These are phyloP conservation scores for Mortierella antarctica DNA, from an alignment of 192 early-diverging fungal genomes.

Conservation along the genomic window DNA sequence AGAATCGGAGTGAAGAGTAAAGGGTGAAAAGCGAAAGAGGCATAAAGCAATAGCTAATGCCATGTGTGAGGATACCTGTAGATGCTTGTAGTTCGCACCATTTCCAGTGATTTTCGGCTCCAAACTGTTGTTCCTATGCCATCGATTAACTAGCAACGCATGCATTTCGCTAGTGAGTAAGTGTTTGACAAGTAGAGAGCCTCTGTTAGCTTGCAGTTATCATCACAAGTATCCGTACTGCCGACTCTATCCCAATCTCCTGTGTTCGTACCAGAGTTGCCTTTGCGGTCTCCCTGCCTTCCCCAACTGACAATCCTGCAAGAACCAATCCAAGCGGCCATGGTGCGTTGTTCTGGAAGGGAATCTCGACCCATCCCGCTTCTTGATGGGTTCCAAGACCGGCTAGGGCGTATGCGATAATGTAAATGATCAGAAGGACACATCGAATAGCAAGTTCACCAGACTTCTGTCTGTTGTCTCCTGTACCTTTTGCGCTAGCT, in stretches of 20 bases:
- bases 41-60: neutral
- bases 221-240: neutral
- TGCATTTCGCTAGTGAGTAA: constrained; percentile 25
- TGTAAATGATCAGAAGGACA: neutral
- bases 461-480: neutral
- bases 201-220: neutral
- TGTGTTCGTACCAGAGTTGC: constrained; percentile 25
- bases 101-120: neutral
- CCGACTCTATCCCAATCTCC: too few species aligned
- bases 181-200: neutral
- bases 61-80: constrained; percentile 7
- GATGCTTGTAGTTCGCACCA: constrained; percentile 2
- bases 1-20: neutral
- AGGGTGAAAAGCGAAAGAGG: neutral
- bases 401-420: constrained; percentile 9
- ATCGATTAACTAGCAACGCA: constrained; percentile 9
- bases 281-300: constrained; percentile 17
- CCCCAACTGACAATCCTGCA: constrained; percentile 27
- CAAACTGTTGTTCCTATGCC: constrained; percentile 16
- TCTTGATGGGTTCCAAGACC: constrained; percentile 14
- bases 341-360: constrained; percentile 1
- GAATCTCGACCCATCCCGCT: neutral
- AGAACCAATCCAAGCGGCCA: constrained; percentile 19
- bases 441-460: neutral
- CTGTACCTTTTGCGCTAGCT: constrained; percentile 15